A percentile compares a stretch with the other conserved stretches of the same genome.
These are phyloP conservation scores for Mycena vulgaris DNA, from an alignment of 768 basidiomycete species.

Conservation along the genomic window DNA sequence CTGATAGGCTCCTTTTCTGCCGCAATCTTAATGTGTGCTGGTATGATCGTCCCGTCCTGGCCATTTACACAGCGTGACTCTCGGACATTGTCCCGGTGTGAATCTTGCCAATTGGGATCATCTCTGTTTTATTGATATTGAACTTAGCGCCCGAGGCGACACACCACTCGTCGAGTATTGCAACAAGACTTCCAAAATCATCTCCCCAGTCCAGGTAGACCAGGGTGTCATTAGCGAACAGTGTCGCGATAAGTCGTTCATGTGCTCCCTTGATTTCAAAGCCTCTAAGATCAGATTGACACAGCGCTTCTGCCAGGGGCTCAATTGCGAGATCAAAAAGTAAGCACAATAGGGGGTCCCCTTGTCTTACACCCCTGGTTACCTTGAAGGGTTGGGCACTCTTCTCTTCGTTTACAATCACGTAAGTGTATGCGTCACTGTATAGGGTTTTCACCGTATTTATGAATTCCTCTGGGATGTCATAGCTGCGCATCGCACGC, in stretches of 20 bases:
- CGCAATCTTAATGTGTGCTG: too few species aligned
- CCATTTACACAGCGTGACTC: too few species aligned
- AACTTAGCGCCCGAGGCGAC: conserved; percentile 25
- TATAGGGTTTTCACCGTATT: background rate
- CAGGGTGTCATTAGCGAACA: too few species aligned
- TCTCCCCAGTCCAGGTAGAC: background rate
- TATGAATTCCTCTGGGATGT: background rate
- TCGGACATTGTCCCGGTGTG: background rate
- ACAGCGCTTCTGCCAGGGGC: too few species aligned
- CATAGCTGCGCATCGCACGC: background rate
- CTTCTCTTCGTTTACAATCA: background rate
- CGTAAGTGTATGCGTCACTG: background rate
- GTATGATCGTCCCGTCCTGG: too few species aligned
- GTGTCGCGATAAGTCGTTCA: too few species aligned
- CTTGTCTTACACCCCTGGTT: background rate
- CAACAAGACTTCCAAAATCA: background rate
- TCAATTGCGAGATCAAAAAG: too few species aligned
- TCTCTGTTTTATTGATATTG: conserved; percentile 40
- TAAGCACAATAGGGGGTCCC: background rate
- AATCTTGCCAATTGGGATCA: conserved; percentile 42
- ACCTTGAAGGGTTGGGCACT: background rate
- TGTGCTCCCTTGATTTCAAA: too few species aligned
- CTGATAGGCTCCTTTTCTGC: too few species aligned
- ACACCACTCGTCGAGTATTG: conserved; percentile 21
- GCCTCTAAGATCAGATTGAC: too few species aligned